Percentiles rank a stretch among this genome's conserved stretches.
Conservation (phyloP, 2,329 filamentous ascomycete genomes). For the Aspergillus amoenus region DNA sequence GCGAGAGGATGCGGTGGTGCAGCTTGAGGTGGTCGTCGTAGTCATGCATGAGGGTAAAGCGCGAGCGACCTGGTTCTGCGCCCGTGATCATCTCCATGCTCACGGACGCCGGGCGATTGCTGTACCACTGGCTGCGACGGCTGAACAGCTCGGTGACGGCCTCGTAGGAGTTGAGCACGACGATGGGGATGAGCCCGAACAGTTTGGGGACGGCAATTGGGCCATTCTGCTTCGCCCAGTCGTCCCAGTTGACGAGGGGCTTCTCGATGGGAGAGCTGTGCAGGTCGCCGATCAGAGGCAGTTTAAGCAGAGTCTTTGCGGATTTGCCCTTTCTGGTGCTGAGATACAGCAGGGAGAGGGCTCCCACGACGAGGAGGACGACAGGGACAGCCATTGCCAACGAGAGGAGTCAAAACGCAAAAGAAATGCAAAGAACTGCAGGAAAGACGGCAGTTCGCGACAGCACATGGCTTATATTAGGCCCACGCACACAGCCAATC, state of each 20-base stretch:
- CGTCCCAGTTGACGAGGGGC: constrained; percentile 30
- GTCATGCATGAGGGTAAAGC: constrained; percentile 47
- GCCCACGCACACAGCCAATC: no score
- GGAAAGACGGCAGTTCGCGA: no score
- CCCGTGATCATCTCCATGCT: constrained; percentile 41
- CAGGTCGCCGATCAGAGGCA: constrained; percentile 33
- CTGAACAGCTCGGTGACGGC: constrained; percentile 43
- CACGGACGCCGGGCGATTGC: constrained; percentile 39
- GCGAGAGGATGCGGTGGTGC: constrained; percentile 47
- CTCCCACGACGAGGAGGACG: constrained; percentile 1
- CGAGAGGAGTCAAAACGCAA: not conserved
- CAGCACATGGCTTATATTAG: no score
- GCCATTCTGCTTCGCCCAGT: constrained; percentile 38
- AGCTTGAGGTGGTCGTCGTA: constrained; percentile 53
- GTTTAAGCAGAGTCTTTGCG: constrained; percentile 13
- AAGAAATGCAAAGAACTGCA: not conserved
- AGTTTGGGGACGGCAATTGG: constrained; percentile 29
- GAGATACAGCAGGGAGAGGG: constrained; percentile 11
- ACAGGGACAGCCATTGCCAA: not conserved
- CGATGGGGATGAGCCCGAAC: constrained; percentile 37
- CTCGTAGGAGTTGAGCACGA: constrained; percentile 37
- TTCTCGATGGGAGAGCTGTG: constrained; percentile 28
- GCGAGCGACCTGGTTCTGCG: constrained; percentile 19
- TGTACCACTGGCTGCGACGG: constrained; percentile 42
- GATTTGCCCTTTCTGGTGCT: not conserved